Evolutionary conservation across 129 eudicot genomes (phyloP).

Genomic region (Flaveria ramosissima): DNA sequence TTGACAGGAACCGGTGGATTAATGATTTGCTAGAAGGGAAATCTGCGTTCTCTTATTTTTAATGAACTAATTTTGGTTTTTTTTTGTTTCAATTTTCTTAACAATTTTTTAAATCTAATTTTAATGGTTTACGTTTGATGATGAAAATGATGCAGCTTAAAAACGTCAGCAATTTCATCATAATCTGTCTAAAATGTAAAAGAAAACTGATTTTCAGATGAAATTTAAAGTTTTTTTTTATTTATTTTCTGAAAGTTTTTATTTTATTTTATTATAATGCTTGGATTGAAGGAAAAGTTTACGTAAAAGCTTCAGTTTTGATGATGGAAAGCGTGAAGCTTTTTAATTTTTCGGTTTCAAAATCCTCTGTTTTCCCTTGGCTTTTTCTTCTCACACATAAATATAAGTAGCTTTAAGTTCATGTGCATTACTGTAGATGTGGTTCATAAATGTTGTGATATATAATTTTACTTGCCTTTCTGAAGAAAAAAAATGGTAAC

Average conservation of each 20-base stretch:
- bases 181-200: constrained; percentile 1
- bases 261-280: background rate
- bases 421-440: too few species aligned
- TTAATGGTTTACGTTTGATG: background rate
- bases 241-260: background rate
- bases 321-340: constrained; percentile 1
- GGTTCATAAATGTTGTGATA: too few species aligned
- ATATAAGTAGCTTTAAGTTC: too few species aligned
- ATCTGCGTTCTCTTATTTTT: too few species aligned
- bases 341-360: background rate
- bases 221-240: too few species aligned
- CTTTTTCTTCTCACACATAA: background rate
- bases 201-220: background rate
- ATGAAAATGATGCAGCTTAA: background rate
- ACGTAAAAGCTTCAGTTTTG: background rate
- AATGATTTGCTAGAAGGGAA: too few species aligned
- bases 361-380: background rate
- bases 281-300: background rate
- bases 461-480: too few species aligned
- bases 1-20: too few species aligned
- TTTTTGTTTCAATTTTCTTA: too few species aligned
- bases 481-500: too few species aligned
- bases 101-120: too few species aligned
- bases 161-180: background rate
- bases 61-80: too few species aligned